These are phyloP conservation scores for Crucibulum laeve DNA, from an alignment of 768 basidiomycete species.

Conservation along the genomic window DNA sequence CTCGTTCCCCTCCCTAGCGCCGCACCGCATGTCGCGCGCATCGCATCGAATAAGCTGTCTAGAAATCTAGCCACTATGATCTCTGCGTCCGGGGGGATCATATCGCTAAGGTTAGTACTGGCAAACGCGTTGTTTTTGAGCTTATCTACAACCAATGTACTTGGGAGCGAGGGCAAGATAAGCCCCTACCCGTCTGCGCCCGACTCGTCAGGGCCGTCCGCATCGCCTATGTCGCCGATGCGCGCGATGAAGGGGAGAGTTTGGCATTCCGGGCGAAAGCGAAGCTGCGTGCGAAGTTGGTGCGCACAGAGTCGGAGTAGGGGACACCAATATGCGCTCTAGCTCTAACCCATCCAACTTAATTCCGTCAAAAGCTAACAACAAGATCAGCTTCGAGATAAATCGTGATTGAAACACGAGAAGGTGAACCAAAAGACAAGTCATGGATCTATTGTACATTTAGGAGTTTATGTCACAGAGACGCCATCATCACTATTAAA, in stretches of 20 bases:
- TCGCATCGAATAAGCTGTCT: slow-evolving; percentile 67
- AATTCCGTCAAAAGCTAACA: too few relatives aligned
- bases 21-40: slow-evolving; percentile 53
- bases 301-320: slow-evolving; percentile 30
- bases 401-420: too few relatives aligned
- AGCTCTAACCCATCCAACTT: too few relatives aligned
- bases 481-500: too few relatives aligned
- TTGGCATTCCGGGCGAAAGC: slow-evolving; percentile 40
- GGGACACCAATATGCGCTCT: slow-evolving; percentile 57
- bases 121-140: slow-evolving; percentile 68
- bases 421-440: too few relatives aligned
- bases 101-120: slow-evolving; percentile 46
- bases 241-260: slow-evolving; percentile 60
- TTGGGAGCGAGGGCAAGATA: slow-evolving; percentile 42
- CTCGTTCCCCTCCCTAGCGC: slow-evolving; percentile 58
- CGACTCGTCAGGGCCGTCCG: slow-evolving; percentile 57
- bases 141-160: slow-evolving; percentile 61
- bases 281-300: slow-evolving; percentile 49
- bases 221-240: slow-evolving; percentile 61
- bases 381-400: too few relatives aligned
- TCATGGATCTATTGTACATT: too few relatives aligned
- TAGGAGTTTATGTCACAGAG: too few relatives aligned
- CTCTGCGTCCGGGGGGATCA: slow-evolving; percentile 52
- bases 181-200: slow-evolving; percentile 58
- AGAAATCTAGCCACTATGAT: slow-evolving; percentile 63